phyloP scores from a whole-genome alignment of 164 flowering plant species.

The Piper betle region DNA sequence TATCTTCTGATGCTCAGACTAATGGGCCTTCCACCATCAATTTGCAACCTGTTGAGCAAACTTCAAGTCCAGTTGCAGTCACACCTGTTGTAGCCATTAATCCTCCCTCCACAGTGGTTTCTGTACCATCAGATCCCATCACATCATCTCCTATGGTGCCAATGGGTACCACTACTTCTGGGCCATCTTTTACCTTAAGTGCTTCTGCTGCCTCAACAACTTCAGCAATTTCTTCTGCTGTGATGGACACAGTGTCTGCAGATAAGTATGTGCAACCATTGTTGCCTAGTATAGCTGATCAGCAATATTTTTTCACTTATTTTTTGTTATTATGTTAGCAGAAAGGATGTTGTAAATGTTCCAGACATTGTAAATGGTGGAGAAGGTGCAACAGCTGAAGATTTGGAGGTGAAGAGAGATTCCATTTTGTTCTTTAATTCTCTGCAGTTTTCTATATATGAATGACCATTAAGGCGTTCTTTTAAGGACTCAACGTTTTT shows the following conservation, averaged over 20 bases:
- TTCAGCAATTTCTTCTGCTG: constrained; percentile 15
- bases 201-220: constrained; percentile 15
- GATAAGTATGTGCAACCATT: constrained; percentile 20
- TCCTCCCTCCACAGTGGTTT: constrained; percentile 27
- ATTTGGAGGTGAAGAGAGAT: constrained; percentile 52
- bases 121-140: constrained; percentile 18
- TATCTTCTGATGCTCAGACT: constrained; percentile 9
- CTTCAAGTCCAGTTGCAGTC: constrained; percentile 60
- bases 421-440: not conserved
- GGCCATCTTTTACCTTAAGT: constrained; percentile 12
- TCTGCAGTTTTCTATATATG: not conserved
- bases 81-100: constrained; percentile 31
- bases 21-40: constrained; percentile 13
- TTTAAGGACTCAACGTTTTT: no score
- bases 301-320: not conserved
- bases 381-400: constrained; percentile 49
- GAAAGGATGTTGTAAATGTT: constrained; percentile 26
- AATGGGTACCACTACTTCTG: not conserved
- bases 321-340: constrained; percentile 3
- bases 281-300: not conserved
- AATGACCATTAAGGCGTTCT: not conserved
- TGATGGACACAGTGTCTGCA: constrained; percentile 12
- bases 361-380: constrained; percentile 19
- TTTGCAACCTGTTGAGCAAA: constrained; percentile 13
- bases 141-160: constrained; percentile 7